Evolutionary conservation across 2,329 filamentous ascomycete genomes (phyloP).

Genomic region (Phialocephala sp.): DNA sequence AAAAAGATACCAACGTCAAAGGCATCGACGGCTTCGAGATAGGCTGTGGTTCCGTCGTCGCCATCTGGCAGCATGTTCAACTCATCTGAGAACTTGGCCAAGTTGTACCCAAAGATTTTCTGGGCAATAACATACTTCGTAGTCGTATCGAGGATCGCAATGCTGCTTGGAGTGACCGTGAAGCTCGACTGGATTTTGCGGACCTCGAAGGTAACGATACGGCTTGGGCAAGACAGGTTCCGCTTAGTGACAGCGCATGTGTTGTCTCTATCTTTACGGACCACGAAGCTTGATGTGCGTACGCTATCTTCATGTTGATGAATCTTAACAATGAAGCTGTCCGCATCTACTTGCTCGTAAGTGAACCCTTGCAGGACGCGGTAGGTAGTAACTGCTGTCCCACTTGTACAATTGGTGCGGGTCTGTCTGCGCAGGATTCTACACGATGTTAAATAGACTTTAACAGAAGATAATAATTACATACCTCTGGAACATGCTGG

Average conservation of each 20-base stretch:
- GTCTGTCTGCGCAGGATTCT: neutral
- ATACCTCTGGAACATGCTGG: slow-evolving; percentile 1
- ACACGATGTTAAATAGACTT: too few relatives aligned
- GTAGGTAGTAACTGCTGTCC: neutral
- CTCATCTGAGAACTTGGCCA: neutral
- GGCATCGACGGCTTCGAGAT: neutral
- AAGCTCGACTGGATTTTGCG: too few relatives aligned
- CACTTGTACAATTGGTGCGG: neutral
- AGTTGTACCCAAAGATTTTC: neutral
- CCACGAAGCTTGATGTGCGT: neutral
- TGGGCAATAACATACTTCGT: too few relatives aligned
- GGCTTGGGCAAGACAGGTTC: too few relatives aligned
- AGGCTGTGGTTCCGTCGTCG: neutral
- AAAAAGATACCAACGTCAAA: neutral
- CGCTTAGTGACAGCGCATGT: too few relatives aligned
- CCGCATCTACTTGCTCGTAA: neutral
- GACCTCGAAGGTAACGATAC: too few relatives aligned
- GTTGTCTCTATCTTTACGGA: too few relatives aligned
- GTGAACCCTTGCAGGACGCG: neutral
- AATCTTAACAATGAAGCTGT: neutral
- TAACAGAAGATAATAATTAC: neutral
- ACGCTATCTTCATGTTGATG: neutral
- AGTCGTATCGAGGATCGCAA: too few relatives aligned
- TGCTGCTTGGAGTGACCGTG: too few relatives aligned
- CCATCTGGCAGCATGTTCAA: neutral